Evolutionary conservation across 176 grass and related monocot species (phyloP), one percentile per base, ranked within the genome.

Genomic region (Alloteropsis semialata): DNA sequence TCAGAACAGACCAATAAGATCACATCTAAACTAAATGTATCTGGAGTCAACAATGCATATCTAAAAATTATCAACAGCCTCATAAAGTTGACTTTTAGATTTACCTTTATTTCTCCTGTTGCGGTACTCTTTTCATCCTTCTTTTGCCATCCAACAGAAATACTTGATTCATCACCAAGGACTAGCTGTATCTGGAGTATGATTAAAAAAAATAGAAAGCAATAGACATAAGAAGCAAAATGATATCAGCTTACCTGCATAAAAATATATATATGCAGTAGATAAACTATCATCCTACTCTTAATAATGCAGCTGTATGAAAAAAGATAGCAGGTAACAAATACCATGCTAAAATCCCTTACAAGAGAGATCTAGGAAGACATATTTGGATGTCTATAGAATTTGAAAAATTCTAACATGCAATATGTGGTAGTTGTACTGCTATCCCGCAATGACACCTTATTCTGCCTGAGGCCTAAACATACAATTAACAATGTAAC

Each of bases 91-190:
- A 29, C 57, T 54, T 43, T 36, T 61, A 77, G 44, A 85, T 62
- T 18, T 89, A 99, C 96, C 93, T 99, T 99, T 77, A 99, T 66
- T 90, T 93, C 91, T 87, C 93, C 96, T 55, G 93, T 60, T 17
- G 96, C 93, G 74, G 93, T 89, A 84, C 28, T 79, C 44, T 93
- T 99, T 90, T 99, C 93, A 79, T 94, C 91, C 88, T 93, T 92
- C 85, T 90, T 95, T 87, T 96, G 91, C 96, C 96, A 99, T 85
- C 93, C 96, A 64, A 90, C 93, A 72, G 91, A 89, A 71, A 99
- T 88, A 79, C 82, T 87, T 77, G 96, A 99, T 80, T 96, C 93
- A 27, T 63, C 68, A 80, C 96, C 93, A 62, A 99, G 87, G 77
- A 93, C 89, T 85, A 99, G 96, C 81, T 99, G 89, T 87, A 99